These are phyloP conservation scores for Verbena officinalis DNA, from an alignment of 257 asterid species.

Conservation along the genomic window DNA sequence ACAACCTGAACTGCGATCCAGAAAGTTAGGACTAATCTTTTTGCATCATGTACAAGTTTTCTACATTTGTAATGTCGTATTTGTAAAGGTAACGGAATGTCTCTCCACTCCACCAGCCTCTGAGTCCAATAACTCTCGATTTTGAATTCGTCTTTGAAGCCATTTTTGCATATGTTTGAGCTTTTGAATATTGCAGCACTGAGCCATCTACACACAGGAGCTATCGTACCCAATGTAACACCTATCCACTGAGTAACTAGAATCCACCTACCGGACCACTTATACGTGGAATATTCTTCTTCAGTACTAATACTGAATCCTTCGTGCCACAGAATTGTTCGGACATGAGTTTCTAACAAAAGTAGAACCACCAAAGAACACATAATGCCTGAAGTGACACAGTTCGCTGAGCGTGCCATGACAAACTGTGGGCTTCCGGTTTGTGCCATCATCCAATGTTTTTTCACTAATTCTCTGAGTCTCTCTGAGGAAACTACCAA, in stretches of 20 bases:
- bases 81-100: constrained; percentile 29
- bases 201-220: constrained; percentile 38
- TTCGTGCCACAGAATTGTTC: too few relatives aligned
- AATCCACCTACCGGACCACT: constrained; percentile 37
- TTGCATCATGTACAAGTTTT: constrained; percentile 26
- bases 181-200: constrained; percentile 28
- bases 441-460: constrained; percentile 33
- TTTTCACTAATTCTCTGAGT: not conserved
- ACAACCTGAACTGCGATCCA: constrained; percentile 36
- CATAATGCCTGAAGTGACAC: constrained; percentile 1
- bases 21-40: constrained; percentile 21
- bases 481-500: not conserved
- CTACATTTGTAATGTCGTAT: constrained; percentile 25
- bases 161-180: not conserved
- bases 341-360: not conserved
- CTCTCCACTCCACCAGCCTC: constrained; percentile 47
- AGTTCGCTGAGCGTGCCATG: constrained; percentile 29
- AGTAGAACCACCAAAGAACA: not conserved
- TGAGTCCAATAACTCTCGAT: constrained; percentile 37
- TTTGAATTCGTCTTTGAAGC: constrained; percentile 15
- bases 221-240: constrained; percentile 39
- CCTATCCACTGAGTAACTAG: constrained; percentile 31
- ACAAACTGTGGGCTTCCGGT: constrained; percentile 35
- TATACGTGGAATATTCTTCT: too few relatives aligned
- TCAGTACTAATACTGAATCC: too few relatives aligned